Evolutionary conservation across 805 yeast species (phyloP).

Genomic region (Cyberlindnera lachancei): DNA sequence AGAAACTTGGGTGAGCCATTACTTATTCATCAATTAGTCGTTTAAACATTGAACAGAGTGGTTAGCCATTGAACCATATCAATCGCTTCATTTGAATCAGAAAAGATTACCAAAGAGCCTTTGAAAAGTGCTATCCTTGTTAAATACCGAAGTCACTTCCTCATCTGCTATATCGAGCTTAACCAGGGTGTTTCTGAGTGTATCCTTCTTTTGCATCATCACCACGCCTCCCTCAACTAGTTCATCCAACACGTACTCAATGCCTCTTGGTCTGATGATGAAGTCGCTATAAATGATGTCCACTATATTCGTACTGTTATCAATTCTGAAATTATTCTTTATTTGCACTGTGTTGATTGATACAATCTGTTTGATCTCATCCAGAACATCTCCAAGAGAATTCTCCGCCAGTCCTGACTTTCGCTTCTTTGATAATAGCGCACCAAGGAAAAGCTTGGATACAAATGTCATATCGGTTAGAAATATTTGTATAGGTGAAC

Average conservation of each 20-base stretch:
- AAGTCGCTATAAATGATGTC: constrained; percentile 28
- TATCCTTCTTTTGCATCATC: constrained; percentile 51
- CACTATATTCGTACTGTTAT: constrained; percentile 26
- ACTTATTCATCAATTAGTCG: constrained; percentile 26
- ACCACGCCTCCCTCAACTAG: constrained; percentile 75
- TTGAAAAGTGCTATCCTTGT: constrained; percentile 53
- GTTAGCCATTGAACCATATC: too few relatives aligned
- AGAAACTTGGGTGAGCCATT: constrained; percentile 87
- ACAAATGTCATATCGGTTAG: constrained; percentile 56
- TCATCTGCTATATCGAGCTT: constrained; percentile 65
- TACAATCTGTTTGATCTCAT: constrained; percentile 57
- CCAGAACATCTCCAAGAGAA: constrained; percentile 67
- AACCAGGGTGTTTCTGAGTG: constrained; percentile 60
- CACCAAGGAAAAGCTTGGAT: constrained; percentile 65
- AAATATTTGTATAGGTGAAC: constrained; percentile 60
- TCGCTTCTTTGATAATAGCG: constrained; percentile 54
- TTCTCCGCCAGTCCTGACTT: constrained; percentile 68
- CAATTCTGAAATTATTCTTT: constrained; percentile 20
- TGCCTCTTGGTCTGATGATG: constrained; percentile 47
- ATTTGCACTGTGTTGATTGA: constrained; percentile 28
- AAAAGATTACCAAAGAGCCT: constrained; percentile 24
- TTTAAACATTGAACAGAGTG: not conserved
- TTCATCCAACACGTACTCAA: constrained; percentile 56
- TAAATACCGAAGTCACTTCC: constrained; percentile 55
- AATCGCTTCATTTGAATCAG: too few relatives aligned